Base-by-base conservation (phyloP, 2,329 filamentous ascomycete genomes). In the Cytospora piceae region DNA sequence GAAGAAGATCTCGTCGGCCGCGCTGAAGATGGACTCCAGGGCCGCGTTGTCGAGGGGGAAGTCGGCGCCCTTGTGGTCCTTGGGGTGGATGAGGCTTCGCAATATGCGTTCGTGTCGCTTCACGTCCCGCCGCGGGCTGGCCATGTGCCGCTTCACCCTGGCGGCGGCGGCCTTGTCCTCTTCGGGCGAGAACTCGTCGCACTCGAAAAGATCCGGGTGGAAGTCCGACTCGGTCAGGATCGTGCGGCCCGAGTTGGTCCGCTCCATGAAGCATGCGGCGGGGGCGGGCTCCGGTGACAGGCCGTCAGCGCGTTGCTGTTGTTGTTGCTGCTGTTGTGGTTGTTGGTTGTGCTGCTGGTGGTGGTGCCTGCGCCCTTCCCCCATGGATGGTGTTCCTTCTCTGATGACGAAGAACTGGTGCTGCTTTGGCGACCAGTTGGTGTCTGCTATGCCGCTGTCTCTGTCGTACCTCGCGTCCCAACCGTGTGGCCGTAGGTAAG, bases 1-100 rank as follows among this genome's bases (percentile, higher is more conserved):
- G 74, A 90, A 90, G 76, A 90, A 89, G 53, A 89, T 80, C 61
- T 85, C 83, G 74, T 90, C 88, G 53, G 83, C 83, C 11, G 86
- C 82, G 14, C 81, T 83, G 72, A 89, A 85, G 69, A 89, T 87
- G 72, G 81, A 82, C 57, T 81, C 78, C 2, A 89, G 78, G 4
- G 85, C 84, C 17, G 81, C 77, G 70, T 87, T 81, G 75, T 88
- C 86, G 37, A 89, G 80, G 1, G 79, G 77, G 58, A 86, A 85
- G 49, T 82, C 80, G 24, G 78, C 78, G 31, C 60, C 52, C 51
- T 61, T 62, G 6, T 78, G 75, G 8, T 77, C 77, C 65, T 81
- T 82, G 6, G 81, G 84, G 61, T 79, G 81, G 71, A 89, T 86
- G 58, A 89, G 80, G 31, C 82, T 81, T 66, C 82, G 81, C 24